Percentiles rank a stretch among this genome's conserved stretches.
Conservation (phyloP, 2,329 filamentous ascomycete genomes). For the Sclerotiophoma versabilis region DNA sequence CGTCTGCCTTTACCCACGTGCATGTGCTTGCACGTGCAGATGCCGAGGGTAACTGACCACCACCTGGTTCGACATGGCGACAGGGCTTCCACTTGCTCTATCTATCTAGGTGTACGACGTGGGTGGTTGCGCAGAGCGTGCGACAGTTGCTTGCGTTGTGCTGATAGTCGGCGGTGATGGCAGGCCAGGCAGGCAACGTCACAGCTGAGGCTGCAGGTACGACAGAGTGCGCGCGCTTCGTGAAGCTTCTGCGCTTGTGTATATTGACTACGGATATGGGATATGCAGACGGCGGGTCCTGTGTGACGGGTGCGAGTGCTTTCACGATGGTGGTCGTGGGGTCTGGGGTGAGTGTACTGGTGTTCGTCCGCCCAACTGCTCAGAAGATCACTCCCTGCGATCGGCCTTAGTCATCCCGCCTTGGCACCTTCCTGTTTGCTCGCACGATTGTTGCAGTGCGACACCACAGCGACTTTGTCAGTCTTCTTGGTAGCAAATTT, state of each 20-base stretch:
- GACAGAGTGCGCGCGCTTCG: slow-evolving; percentile 33
- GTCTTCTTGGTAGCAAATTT: no score
- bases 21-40: slow-evolving; percentile 24
- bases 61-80: slow-evolving; percentile 49
- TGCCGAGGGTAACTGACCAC: slow-evolving; percentile 46
- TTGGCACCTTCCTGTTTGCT: slow-evolving; percentile 8
- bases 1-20: slow-evolving; percentile 22
- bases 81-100: slow-evolving; percentile 18
- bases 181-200: slow-evolving; percentile 35
- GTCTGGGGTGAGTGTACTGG: slow-evolving; percentile 37
- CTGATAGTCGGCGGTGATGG: slow-evolving; percentile 23
- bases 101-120: slow-evolving; percentile 27
- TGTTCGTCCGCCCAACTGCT: slow-evolving; percentile 11
- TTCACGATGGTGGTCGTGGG: slow-evolving; percentile 42
- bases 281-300: slow-evolving; percentile 35
- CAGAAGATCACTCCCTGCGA: slow-evolving; percentile 12
- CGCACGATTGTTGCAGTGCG: no score
- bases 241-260: slow-evolving; percentile 34
- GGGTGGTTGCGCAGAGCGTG: slow-evolving; percentile 24
- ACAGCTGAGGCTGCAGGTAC: slow-evolving; percentile 37
- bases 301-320: slow-evolving; percentile 41
- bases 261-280: slow-evolving; percentile 32
- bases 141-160: slow-evolving; percentile 31
- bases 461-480: background rate
- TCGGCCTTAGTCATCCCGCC: slow-evolving; percentile 13